Base-by-base conservation (phyloP, 2,329 filamentous ascomycete species). In the Fusarium guadeloupense region DNA sequence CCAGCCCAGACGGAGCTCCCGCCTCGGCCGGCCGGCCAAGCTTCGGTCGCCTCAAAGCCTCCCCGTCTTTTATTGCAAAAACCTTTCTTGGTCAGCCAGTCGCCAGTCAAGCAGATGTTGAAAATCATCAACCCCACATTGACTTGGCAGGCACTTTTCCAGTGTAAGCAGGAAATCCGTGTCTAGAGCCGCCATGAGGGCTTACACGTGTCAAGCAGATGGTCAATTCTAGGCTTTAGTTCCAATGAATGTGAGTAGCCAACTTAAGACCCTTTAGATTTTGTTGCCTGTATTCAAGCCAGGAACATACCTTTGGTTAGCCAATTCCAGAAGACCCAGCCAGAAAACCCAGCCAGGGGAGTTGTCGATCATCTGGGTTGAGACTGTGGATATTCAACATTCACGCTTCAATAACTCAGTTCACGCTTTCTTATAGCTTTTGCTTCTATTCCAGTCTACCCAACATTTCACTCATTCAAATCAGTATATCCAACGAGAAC, bases 21-120 rank as follows among this genome's bases (percentile, higher is more conserved):
- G 46, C 53, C 37, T 13, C 14, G 20, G 42, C 43, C 26, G 45
- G 38, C 63, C 62, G 54, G 53, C 31, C 54, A 52, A 64, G 45
- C 48, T 56, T 62, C 57, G 60, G 56, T 52, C 54, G 45, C 60
- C 50, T 58, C 31, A 43, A 59, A 62, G 48, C 58, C 53, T 47
- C 35, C 35, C 35, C 20, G 37, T 43, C 35, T 34, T 21, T 30
- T 21, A 30, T 9, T 10, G 25, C 9, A 19, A 56, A 58, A 57
- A 38, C 20, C 33, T 40, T 46, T 52, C 37, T 26, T 26, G 1
- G 3, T 14, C 16, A 51, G 25, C 40, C 50, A 61, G 44, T 26
- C 25, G 13, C n/a, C n/a, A n/a, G n/a, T 54, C 19, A 60, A 45
- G 17, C 17, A 30, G 44, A 33, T 19, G 10, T n/a, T 17, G 9